phyloP scores from a whole-genome alignment of 2,329 filamentous ascomycete species.

The Basipetospora chlamydospora region DNA sequence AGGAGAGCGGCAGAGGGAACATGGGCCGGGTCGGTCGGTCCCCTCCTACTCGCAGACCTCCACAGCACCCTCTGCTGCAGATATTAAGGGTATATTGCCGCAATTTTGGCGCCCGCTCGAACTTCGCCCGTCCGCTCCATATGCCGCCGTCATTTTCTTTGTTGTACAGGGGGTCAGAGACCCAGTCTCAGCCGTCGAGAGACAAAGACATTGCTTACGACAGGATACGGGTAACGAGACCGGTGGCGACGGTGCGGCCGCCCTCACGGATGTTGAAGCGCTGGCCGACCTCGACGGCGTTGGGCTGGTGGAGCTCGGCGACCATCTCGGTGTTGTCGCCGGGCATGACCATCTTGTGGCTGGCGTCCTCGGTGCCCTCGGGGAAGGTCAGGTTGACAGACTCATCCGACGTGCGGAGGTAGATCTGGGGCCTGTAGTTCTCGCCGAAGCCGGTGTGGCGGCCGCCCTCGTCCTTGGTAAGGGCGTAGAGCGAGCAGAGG shows the following conservation, averaged over 20 bases:
- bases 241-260: slow-evolving; percentile 76
- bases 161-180: too few species aligned
- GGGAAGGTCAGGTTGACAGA: slow-evolving; percentile 71
- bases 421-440: slow-evolving; percentile 97
- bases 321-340: slow-evolving; percentile 99
- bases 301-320: slow-evolving; percentile 67
- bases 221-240: slow-evolving; percentile 62
- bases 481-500: slow-evolving; percentile 88
- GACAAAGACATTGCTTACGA: slow-evolving; percentile 24
- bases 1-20: too few species aligned
- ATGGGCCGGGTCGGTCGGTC: too few species aligned
- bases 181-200: too few species aligned
- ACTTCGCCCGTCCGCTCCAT: too few species aligned
- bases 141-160: too few species aligned
- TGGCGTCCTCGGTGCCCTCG: slow-evolving; percentile 59
- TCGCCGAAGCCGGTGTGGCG: slow-evolving; percentile 92
- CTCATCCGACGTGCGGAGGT: slow-evolving; percentile 82
- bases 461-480: slow-evolving; percentile 95
- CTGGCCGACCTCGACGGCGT: slow-evolving; percentile 82
- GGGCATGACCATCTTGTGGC: slow-evolving; percentile 80
- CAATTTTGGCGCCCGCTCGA: too few species aligned
- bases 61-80: too few species aligned
- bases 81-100: too few species aligned
- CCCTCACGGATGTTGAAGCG: slow-evolving; percentile 98
- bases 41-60: too few species aligned